Percentiles rank a stretch among this genome's conserved stretches.
Conservation (phyloP, 2,329 filamentous ascomycete species). For the Arthrobotrys sphaeroides region DNA sequence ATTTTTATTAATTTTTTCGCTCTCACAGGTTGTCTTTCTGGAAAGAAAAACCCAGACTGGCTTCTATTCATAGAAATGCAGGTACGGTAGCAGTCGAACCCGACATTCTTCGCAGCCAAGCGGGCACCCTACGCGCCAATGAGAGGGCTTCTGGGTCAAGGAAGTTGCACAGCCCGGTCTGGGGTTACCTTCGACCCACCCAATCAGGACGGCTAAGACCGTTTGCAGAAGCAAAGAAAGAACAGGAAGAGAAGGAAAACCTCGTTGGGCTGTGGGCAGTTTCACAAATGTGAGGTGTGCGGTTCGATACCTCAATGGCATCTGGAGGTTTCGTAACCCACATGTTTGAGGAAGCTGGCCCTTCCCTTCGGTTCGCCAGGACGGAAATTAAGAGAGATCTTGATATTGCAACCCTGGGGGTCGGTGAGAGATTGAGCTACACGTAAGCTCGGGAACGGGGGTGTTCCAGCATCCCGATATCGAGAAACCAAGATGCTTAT, state of each 20-base stretch:
- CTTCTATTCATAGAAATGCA: slow-evolving; percentile 44
- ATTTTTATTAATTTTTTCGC: neutral
- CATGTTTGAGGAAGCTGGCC: slow-evolving; percentile 28
- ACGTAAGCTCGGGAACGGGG: slow-evolving; percentile 44
- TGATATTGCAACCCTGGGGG: neutral
- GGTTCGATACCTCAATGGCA: slow-evolving; percentile 41
- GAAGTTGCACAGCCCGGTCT: slow-evolving; percentile 51
- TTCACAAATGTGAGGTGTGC: slow-evolving; percentile 44
- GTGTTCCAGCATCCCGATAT: slow-evolving; percentile 20
- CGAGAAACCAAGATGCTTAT: slow-evolving; percentile 27
- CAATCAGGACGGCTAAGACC: slow-evolving; percentile 46
- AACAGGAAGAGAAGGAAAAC: neutral
- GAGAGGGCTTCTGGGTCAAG: slow-evolving; percentile 26
- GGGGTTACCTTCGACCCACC: slow-evolving; percentile 46
- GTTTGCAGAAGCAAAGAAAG: slow-evolving; percentile 26
- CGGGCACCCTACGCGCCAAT: slow-evolving; percentile 46
- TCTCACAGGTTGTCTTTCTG: neutral
- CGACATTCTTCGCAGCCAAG: slow-evolving; percentile 49
- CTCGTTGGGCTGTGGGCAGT: slow-evolving; percentile 31
- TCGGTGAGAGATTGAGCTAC: slow-evolving; percentile 11
- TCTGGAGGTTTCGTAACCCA: slow-evolving; percentile 32
- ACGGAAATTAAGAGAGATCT: slow-evolving; percentile 52
- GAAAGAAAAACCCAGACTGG: neutral
- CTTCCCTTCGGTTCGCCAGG: slow-evolving; percentile 1
- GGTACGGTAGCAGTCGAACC: slow-evolving; percentile 31